phyloP scores from a whole-genome alignment of 352 stramenopile genomes.

The Peronospora belbahrii region DNA sequence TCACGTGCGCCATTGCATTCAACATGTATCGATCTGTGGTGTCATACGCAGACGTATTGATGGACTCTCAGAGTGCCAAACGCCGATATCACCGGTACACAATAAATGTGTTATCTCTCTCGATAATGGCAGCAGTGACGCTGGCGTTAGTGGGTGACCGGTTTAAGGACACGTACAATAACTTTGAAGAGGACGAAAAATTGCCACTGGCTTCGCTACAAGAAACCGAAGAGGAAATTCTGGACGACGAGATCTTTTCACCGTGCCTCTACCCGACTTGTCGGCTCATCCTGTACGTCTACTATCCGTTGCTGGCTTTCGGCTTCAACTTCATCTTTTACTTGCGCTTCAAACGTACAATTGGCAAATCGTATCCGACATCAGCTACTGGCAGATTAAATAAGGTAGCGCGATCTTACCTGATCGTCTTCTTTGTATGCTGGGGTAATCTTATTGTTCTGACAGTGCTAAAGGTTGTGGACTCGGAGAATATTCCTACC shows the following conservation, averaged over 20 bases:
- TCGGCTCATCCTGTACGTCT: conserved; percentile 66
- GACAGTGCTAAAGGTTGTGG: conserved; percentile 38
- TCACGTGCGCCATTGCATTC: conserved; percentile 70
- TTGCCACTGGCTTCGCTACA: conserved; percentile 12
- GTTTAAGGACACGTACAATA: conserved; percentile 17
- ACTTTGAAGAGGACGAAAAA: conserved; percentile 13
- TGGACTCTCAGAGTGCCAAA: conserved; percentile 61
- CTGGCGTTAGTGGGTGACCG: conserved; percentile 52
- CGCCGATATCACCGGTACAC: conserved; percentile 52
- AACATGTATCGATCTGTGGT: conserved; percentile 78
- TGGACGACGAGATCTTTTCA: conserved; percentile 38
- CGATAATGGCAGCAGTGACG: conserved; percentile 45
- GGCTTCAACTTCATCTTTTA: conserved; percentile 76
- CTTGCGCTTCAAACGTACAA: conserved; percentile 66
- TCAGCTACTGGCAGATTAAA: conserved; percentile 57
- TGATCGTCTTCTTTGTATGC: conserved; percentile 66
- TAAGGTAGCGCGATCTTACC: conserved; percentile 58
- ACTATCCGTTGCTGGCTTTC: conserved; percentile 66
- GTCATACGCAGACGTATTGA: conserved; percentile 61
- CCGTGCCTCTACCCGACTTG: conserved; percentile 62
- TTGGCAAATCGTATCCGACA: conserved; percentile 61
- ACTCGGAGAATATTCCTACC: conserved; percentile 20
- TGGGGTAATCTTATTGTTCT: conserved; percentile 65
- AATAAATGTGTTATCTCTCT: conserved; percentile 60
- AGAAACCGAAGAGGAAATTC: conserved; percentile 23